Percentiles rank a stretch among this genome's conserved stretches.
phyloP scores from a whole-genome alignment of 495 filamentous ascomycete genomes.

The Evansstolkia leycettana region DNA sequence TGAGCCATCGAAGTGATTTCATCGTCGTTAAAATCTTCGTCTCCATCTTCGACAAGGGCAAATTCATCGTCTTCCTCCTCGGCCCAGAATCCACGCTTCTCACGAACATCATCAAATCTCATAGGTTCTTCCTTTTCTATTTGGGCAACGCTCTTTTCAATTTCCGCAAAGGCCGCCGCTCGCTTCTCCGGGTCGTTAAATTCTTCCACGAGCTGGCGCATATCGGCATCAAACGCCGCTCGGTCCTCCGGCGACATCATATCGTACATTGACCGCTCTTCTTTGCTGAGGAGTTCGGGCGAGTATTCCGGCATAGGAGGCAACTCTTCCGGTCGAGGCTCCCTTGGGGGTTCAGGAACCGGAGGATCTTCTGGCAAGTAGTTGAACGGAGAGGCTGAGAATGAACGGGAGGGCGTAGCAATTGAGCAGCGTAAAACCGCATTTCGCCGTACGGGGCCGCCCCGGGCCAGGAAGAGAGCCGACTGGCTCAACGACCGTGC shows the following conservation, averaged over 20 bases:
- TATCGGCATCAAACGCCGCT: slow-evolving; percentile 28
- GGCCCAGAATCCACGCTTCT: slow-evolving; percentile 36
- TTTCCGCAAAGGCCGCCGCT: slow-evolving; percentile 15
- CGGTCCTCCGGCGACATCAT: slow-evolving; percentile 35
- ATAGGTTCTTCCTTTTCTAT: slow-evolving; percentile 23
- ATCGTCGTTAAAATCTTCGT: slow-evolving; percentile 58
- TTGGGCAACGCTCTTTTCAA: slow-evolving; percentile 17
- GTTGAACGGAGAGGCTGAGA: slow-evolving; percentile 26
- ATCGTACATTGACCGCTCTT: slow-evolving; percentile 35
- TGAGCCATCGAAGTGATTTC: slow-evolving; percentile 75
- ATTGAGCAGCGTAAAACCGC: slow-evolving; percentile 4
- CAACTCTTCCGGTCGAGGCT: slow-evolving; percentile 20
- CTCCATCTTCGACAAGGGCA: slow-evolving; percentile 41
- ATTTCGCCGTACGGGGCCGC: slow-evolving; percentile 6
- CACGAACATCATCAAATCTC: slow-evolving; percentile 21
- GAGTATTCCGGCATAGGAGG: slow-evolving; percentile 27
- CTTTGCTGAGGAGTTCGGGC: slow-evolving; percentile 22
- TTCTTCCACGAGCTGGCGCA: slow-evolving; percentile 21
- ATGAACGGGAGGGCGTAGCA: slow-evolving; percentile 17
- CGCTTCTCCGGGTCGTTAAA: slow-evolving; percentile 28
- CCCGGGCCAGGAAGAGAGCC: slow-evolving; percentile 17
- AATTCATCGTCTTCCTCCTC: slow-evolving; percentile 42
- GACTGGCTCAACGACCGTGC: slow-evolving; percentile 28
- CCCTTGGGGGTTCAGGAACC: slow-evolving; percentile 16
- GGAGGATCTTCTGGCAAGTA: slow-evolving; percentile 27